Base-by-base conservation (phyloP, 73 alveolate genomes). In the Durusdinium trenchii region DNA sequence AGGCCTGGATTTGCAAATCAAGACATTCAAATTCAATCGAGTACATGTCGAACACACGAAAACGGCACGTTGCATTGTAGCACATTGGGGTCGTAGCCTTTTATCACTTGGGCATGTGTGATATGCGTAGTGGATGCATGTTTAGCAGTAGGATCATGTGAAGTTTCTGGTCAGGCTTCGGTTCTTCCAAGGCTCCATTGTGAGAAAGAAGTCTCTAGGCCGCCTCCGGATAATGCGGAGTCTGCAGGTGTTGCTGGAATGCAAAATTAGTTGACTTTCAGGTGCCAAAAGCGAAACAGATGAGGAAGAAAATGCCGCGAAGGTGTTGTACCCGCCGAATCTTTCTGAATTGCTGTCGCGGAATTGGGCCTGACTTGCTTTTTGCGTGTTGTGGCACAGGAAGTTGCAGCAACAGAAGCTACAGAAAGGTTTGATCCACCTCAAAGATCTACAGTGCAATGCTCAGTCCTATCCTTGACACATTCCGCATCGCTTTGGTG, bases 171-270 rank as follows among this genome's bases (percentile, higher is more conserved):
- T 30, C 81, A 94, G 99, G 99, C 99, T 94, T 6, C 89, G 69
- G 38, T 94, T 94, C 94, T 94, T 94, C 93, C 85, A 76, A 60
- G 99, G 99, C 64, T 76, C 99, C 73, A 78, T 94, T 40, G 94
- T 94, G 52, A 40, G 99, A 52, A 94, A 94, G 78, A 94, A 94
- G 46, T 94, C 99, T 18, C 47, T 91, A 91, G 98, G 98, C 98
- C n/a, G 50, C n/a, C n/a, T n/a, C n/a, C n/a, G n/a, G n/a, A n/a
- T n/a, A n/a, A n/a, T n/a, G n/a, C n/a, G n/a, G n/a, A n/a, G n/a
- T n/a, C n/a, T n/a, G n/a, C 81, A 67, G 20, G 18, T 4, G 45
- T 30, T 78, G 61, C 62, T 9, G 14, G 47, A 43, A 2, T 23
- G 64, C 64, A 23, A 18, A n/a, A n/a, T n/a, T n/a, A n/a, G n/a